Evolutionary conservation across 495 filamentous ascomycete genomes (phyloP).

Genomic region (Penicillium cosmopolitanum): DNA sequence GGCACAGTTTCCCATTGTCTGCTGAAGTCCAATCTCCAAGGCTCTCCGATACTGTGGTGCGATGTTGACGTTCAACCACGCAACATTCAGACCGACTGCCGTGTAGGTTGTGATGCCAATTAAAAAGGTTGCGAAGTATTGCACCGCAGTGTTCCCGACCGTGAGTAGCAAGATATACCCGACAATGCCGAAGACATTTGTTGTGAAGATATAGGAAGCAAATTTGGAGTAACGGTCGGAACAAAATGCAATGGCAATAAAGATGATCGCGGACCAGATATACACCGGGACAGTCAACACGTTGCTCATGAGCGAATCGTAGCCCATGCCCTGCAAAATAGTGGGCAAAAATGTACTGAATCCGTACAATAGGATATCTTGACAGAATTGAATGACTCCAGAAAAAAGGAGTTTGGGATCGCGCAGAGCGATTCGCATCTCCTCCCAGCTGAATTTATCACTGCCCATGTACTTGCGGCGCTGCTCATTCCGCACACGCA

Average conservation of each 20-base stretch:
- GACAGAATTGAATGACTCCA: conserved; percentile 53
- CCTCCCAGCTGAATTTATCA: conserved; percentile 55
- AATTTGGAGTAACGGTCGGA: conserved; percentile 45
- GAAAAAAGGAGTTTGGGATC: conserved; percentile 48
- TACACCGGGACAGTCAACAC: conserved; percentile 52
- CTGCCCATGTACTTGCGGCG: conserved; percentile 48
- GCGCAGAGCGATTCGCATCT: conserved; percentile 47
- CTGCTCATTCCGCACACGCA: conserved; percentile 49
- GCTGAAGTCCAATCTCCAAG: conserved; percentile 57
- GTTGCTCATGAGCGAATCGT: conserved; percentile 50
- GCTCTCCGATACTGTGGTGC: conserved; percentile 61
- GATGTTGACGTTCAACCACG: conserved; percentile 61
- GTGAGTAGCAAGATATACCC: conserved; percentile 57
- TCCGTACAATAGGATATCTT: conserved; percentile 60
- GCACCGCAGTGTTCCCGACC: conserved; percentile 42
- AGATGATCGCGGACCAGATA: conserved; percentile 45
- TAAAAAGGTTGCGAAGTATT: conserved; percentile 61
- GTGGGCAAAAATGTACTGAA: conserved; percentile 64
- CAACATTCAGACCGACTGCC: conserved; percentile 54
- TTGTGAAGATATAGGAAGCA: conserved; percentile 43
- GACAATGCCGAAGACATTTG: conserved; percentile 50
- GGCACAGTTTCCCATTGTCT: conserved; percentile 62
- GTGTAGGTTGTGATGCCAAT: conserved; percentile 55
- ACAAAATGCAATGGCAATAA: conserved; percentile 44
- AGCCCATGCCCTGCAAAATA: conserved; percentile 57